phyloP scores from a whole-genome alignment of 139 green algal genomes.

The Protoeuglena noctilucae region DNA sequence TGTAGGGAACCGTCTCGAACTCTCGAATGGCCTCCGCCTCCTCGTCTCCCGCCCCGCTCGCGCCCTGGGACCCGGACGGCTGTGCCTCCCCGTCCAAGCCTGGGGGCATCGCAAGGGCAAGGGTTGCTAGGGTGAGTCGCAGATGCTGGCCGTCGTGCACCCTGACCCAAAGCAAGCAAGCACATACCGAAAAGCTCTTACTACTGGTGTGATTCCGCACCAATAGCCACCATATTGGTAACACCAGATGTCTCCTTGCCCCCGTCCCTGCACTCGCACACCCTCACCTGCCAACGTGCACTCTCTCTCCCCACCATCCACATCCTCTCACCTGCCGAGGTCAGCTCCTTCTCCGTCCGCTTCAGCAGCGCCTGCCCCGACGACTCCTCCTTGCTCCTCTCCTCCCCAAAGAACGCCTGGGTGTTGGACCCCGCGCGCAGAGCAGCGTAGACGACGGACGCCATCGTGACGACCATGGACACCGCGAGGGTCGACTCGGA shows the following conservation, averaged over 20 bases:
- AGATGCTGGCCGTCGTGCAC: too few species aligned
- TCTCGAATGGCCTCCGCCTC: constrained; percentile 15
- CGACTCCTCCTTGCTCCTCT: neutral
- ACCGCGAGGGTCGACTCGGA: constrained; percentile 53
- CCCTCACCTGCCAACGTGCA: too few species aligned
- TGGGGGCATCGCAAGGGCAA: too few species aligned
- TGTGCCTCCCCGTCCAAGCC: neutral
- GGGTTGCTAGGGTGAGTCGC: too few species aligned
- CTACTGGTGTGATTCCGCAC: too few species aligned
- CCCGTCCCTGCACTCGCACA: too few species aligned
- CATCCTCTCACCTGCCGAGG: constrained; percentile 5
- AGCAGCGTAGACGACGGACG: constrained; percentile 81
- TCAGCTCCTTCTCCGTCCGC: neutral
- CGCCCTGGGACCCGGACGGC: neutral
- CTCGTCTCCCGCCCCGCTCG: constrained; percentile 15
- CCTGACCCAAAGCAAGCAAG: too few species aligned
- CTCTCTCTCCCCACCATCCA: too few species aligned
- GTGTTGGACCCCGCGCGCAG: constrained; percentile 79
- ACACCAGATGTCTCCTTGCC: too few species aligned
- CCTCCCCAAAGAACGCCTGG: constrained; percentile 21
- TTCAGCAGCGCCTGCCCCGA: too few species aligned
- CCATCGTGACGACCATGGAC: constrained; percentile 67
- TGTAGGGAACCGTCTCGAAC: constrained; percentile 53
- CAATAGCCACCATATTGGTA: too few species aligned
- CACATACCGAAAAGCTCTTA: too few species aligned